A percentile compares a stretch with the other conserved stretches of the same genome.
Evolutionary conservation across 179 eudicot species (phyloP).

Genomic region (Carnegiea gigantea): DNA sequence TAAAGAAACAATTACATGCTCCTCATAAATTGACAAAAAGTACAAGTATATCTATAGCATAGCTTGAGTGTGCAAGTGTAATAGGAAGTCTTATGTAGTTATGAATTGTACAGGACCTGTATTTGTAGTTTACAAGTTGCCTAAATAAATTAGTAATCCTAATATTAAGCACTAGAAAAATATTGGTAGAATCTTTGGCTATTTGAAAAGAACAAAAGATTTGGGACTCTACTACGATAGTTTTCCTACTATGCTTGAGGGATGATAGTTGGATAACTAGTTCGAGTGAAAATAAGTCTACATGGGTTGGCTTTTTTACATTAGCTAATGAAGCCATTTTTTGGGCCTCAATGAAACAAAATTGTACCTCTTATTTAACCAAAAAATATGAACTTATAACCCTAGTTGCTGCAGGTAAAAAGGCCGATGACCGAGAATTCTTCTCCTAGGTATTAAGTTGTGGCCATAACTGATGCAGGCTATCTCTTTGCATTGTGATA

Average conservation of each 20-base stretch:
- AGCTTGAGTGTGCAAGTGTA: not conserved
- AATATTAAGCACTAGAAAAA: too few relatives aligned
- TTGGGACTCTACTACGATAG: not conserved
- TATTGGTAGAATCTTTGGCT: not conserved
- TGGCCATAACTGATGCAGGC: not conserved
- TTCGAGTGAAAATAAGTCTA: not conserved
- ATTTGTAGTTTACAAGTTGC: not conserved
- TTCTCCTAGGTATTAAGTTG: not conserved
- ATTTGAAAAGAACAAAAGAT: not conserved
- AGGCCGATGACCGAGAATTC: not conserved
- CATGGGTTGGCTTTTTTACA: slow-evolving; percentile 16
- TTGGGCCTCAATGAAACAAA: slow-evolving; percentile 12
- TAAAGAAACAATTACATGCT: not conserved
- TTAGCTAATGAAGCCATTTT: not conserved
- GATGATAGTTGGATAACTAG: slow-evolving; percentile 12
- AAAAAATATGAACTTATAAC: not conserved
- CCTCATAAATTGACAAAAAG: not conserved
- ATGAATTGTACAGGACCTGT: not conserved
- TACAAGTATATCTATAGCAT: too few relatives aligned
- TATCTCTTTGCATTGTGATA: not conserved
- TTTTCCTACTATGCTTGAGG: not conserved
- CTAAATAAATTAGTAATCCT: not conserved
- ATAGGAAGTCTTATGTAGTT: not conserved
- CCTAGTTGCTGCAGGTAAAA: not conserved
- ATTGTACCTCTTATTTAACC: not conserved